A percentile compares a stretch with the other conserved stretches of the same genome.
phyloP scores from a whole-genome alignment of 148 eudicot genomes.

The Fagopyrum esculentum region DNA sequence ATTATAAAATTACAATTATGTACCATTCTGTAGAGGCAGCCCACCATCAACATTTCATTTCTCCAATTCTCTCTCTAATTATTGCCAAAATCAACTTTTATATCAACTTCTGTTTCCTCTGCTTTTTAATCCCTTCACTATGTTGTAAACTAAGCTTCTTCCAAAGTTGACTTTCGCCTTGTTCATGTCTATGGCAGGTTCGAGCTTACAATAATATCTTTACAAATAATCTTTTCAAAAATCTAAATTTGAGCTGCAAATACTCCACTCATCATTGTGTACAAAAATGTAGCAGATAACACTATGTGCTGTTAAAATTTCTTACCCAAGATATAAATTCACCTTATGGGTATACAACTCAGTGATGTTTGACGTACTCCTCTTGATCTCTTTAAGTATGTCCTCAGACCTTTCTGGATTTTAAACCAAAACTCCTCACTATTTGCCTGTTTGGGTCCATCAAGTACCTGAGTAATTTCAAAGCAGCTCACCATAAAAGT shows the following conservation, averaged over 20 bases:
- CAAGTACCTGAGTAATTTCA: constrained; percentile 51
- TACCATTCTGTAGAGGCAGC: neutral
- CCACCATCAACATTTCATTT: neutral
- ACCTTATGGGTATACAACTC: neutral
- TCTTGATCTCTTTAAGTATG: constrained; percentile 47
- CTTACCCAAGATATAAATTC: neutral
- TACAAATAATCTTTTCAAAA: too few species aligned
- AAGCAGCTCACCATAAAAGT: neutral
- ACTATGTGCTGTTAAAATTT: too few species aligned
- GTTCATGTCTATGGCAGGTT: neutral
- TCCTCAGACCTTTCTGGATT: constrained; percentile 70
- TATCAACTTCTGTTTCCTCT: too few species aligned
- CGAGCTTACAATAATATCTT: too few species aligned
- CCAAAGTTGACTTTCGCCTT: neutral
- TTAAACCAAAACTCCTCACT: constrained; percentile 52
- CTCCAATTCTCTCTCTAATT: neutral
- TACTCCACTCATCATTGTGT: too few species aligned
- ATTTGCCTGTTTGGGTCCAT: constrained; percentile 66
- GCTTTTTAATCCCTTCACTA: neutral
- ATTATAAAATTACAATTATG: neutral
- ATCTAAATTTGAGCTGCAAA: too few species aligned
- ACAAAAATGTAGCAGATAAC: neutral
- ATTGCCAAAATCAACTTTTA: neutral
- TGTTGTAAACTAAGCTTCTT: neutral
- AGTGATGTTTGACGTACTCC: neutral